phyloP scores from a whole-genome alignment of 345 rosid species.

The Reutealis trisperma region DNA sequence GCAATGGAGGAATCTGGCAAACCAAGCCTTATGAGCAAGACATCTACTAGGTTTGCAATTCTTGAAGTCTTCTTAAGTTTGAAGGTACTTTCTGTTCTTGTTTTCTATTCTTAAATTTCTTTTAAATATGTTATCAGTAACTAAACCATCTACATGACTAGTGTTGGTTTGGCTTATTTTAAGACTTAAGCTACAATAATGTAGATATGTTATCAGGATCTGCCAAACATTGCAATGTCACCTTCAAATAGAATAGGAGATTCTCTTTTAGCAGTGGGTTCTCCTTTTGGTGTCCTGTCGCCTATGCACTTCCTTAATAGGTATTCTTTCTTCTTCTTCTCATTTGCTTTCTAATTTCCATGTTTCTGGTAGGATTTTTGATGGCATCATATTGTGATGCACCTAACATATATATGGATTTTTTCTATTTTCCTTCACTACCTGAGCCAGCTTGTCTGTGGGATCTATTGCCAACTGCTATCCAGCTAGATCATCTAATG shows the following conservation, averaged over 20 bases:
- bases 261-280: conserved; percentile 73
- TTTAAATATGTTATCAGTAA: not conserved
- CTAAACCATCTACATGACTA: not conserved
- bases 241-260: conserved; percentile 58
- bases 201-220: conserved; percentile 45
- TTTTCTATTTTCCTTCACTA: conserved; percentile 18
- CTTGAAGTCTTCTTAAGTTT: conserved; percentile 58
- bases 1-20: conserved; percentile 42
- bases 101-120: conserved; percentile 10
- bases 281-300: conserved; percentile 94
- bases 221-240: conserved; percentile 44
- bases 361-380: conserved; percentile 13
- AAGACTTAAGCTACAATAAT: conserved; percentile 13
- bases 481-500: conserved; percentile 57
- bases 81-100: conserved; percentile 39
- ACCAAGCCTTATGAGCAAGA: conserved; percentile 53
- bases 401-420: not conserved
- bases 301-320: conserved; percentile 89
- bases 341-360: conserved; percentile 7
- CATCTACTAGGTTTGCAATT: conserved; percentile 74
- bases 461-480: conserved; percentile 82
- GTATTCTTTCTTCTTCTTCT: conserved; percentile 40
- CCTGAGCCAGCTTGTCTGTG: conserved; percentile 65
- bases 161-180: not conserved
- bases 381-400: not conserved